Conservation (phyloP, 106 monocot species). For the Amphibolis antarctica region DNA sequence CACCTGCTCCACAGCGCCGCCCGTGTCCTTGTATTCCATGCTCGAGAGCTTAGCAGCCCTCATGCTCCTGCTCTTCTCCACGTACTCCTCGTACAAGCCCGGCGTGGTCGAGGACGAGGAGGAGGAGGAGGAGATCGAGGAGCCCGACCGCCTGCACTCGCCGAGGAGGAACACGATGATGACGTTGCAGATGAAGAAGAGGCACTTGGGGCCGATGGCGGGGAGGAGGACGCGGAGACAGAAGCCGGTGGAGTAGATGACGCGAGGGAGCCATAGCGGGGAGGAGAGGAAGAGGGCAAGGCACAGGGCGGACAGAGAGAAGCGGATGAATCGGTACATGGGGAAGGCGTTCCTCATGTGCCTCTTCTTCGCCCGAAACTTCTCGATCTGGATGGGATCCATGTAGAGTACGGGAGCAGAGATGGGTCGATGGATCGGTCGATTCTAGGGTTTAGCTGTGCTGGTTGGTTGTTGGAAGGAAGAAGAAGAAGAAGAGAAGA, state of each 20-base stretch:
- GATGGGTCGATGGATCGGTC: too few species aligned
- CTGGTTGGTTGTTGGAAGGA: too few species aligned
- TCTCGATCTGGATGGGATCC: slow-evolving; percentile 14
- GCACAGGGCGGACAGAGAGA: background rate
- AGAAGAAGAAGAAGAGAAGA: too few species aligned
- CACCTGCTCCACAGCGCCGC: background rate
- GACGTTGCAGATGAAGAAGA: slow-evolving; percentile 19
- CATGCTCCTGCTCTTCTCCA: slow-evolving; percentile 8
- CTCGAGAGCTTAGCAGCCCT: background rate
- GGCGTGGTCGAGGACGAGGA: too few species aligned
- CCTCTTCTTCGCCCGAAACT: slow-evolving; percentile 19
- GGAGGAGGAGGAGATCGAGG: too few species aligned
- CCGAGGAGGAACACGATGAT: slow-evolving; percentile 17
- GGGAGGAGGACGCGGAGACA: background rate
- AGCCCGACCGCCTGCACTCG: slow-evolving; percentile 7
- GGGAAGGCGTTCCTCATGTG: slow-evolving; percentile 2
- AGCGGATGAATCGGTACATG: background rate
- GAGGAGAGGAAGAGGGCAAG: slow-evolving; percentile 16
- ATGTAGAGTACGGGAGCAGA: background rate
- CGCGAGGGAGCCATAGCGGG: slow-evolving; percentile 19
- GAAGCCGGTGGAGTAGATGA: background rate
- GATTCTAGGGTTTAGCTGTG: too few species aligned
- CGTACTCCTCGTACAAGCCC: slow-evolving; percentile 27
- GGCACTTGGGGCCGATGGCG: slow-evolving; percentile 6
- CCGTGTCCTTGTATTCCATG: background rate